These are phyloP conservation scores for Pterocarpus santalinus DNA, from an alignment of 306 rosid species.

Conservation along the genomic window DNA sequence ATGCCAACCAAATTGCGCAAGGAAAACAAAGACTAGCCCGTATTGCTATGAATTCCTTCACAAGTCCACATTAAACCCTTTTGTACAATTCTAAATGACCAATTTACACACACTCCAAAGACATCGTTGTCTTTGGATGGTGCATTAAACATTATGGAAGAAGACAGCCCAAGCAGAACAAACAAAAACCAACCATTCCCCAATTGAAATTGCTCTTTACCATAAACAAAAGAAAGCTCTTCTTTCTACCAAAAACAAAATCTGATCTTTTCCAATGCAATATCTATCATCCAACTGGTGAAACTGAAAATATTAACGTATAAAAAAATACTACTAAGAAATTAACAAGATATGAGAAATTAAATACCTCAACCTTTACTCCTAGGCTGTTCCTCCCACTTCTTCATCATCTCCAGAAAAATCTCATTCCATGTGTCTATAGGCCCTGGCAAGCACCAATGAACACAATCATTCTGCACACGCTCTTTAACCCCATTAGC, in stretches of 20 bases:
- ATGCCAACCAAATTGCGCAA: conserved; percentile 33
- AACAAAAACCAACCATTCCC: conserved; percentile 29
- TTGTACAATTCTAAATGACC: conserved; percentile 38
- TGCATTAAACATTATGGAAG: neutral
- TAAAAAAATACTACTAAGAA: conserved; percentile 30
- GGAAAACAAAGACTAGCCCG: conserved; percentile 30
- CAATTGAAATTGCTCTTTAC: conserved; percentile 17
- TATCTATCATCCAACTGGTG: conserved; percentile 32
- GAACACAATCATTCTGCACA: conserved; percentile 91
- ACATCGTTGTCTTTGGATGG: neutral
- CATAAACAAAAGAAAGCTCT: neutral
- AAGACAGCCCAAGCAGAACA: conserved; percentile 23
- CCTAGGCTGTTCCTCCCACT: conserved; percentile 51
- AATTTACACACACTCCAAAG: conserved; percentile 38
- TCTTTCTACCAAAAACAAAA: conserved; percentile 26
- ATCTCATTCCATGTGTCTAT: conserved; percentile 95
- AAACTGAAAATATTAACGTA: conserved; percentile 2
- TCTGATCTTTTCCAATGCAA: conserved; percentile 27
- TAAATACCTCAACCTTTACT: conserved; percentile 43
- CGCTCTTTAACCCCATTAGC: conserved; percentile 66
- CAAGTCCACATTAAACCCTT: conserved; percentile 30
- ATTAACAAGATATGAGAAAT: conserved; percentile 1
- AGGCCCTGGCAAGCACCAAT: conserved; percentile 97
- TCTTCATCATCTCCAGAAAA: conserved; percentile 65
- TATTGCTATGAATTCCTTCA: conserved; percentile 21